A percentile compares a stretch with the other conserved stretches of the same genome.
phyloP scores from a whole-genome alignment of 148 eudicot species.

The Chenopodium album region DNA sequence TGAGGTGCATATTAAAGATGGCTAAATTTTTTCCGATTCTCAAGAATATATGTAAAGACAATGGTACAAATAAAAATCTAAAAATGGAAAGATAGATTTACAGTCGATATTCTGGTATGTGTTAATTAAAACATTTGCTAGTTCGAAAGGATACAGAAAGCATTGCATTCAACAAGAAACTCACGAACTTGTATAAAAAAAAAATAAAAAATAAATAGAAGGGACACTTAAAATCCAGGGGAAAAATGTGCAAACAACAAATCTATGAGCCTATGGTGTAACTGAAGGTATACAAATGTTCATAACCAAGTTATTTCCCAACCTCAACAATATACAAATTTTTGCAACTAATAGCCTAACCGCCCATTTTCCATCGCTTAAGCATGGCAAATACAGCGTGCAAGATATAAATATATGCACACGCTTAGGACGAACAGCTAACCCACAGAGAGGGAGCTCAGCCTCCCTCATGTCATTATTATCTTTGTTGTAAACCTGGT shows the following conservation, averaged over 20 bases:
- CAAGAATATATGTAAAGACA: background rate
- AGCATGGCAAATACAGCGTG: constrained; percentile 1
- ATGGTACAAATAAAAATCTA: background rate
- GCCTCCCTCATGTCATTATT: constrained; percentile 6
- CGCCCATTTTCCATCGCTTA: background rate
- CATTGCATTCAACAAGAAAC: background rate
- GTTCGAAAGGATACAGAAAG: constrained; percentile 3
- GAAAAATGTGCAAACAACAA: background rate
- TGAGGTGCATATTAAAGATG: no score
- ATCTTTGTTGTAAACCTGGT: constrained; percentile 24
- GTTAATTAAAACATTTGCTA: background rate
- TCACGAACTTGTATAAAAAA: background rate
- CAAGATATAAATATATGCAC: constrained; percentile 12
- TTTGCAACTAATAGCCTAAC: constrained; percentile 12
- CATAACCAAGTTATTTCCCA: background rate
- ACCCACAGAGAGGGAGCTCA: background rate
- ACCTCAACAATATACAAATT: constrained; percentile 21
- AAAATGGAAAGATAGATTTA: background rate
- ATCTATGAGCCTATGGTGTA: background rate
- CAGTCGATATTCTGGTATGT: background rate
- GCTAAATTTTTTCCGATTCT: background rate
- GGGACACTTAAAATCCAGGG: background rate
- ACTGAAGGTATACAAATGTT: constrained; percentile 3
- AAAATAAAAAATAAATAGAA: background rate
- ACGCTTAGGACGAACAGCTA: background rate